phyloP scores from a whole-genome alignment of 2,329 filamentous ascomycete species.

The Aspergillus brasiliensis region DNA sequence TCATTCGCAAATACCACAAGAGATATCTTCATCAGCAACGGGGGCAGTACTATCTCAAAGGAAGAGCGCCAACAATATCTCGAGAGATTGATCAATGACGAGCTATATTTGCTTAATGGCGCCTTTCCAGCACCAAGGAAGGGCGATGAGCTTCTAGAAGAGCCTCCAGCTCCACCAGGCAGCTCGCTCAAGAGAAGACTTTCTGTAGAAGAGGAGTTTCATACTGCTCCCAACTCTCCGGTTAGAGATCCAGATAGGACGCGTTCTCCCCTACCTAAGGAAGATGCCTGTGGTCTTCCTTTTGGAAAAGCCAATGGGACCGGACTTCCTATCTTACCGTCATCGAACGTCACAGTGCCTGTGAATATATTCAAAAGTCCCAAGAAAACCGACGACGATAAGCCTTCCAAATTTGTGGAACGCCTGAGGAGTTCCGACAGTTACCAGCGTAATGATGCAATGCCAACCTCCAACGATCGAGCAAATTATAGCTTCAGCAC shows the following conservation, averaged over 20 bases:
- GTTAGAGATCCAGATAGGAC: conserved; percentile 14
- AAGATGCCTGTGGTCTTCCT: background rate
- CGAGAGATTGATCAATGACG: conserved; percentile 32
- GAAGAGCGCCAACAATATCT: conserved; percentile 32
- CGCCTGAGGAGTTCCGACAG: conserved; percentile 21
- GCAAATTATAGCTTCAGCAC: conserved; percentile 30
- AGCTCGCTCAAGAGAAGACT: conserved; percentile 18
- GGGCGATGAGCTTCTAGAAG: conserved; percentile 8
- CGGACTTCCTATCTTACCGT: background rate
- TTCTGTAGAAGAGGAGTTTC: conserved; percentile 28
- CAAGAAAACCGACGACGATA: background rate
- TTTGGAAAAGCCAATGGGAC: background rate
- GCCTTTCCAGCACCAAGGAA: conserved; percentile 10
- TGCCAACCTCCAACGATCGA: conserved; percentile 10
- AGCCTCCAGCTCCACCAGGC: conserved; percentile 7
- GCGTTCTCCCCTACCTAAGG: background rate
- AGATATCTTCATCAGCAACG: background rate
- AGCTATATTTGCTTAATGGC: conserved; percentile 34
- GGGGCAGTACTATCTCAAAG: conserved; percentile 13
- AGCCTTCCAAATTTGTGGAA: conserved; percentile 20
- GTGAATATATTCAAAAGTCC: conserved; percentile 12
- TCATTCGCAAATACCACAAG: conserved; percentile 24
- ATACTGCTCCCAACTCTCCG: conserved; percentile 36
- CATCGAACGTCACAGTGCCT: background rate
- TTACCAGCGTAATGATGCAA: conserved; percentile 21